Evolutionary conservation across 345 rosid species (phyloP).

Genomic region (Brassica napus): DNA sequence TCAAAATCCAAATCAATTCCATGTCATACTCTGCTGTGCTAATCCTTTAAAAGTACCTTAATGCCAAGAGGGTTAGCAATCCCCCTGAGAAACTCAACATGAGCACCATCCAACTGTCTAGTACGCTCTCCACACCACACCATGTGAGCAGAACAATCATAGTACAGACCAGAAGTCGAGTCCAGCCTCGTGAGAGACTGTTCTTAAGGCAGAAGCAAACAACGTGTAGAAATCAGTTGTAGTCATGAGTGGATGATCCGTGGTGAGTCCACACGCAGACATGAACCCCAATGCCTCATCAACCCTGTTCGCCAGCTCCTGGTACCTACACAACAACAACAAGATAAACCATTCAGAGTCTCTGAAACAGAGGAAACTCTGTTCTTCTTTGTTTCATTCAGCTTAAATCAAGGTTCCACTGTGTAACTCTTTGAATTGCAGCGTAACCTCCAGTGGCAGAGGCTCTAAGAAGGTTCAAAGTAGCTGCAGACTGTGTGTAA

Average conservation of each 20-base stretch:
- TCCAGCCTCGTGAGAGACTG: conserved; percentile 59
- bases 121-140: conserved; percentile 70
- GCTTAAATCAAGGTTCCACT: conserved; percentile 59
- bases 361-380: neutral
- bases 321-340: conserved; percentile 41
- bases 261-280: conserved; percentile 62
- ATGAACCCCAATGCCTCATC: conserved; percentile 73
- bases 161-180: conserved; percentile 50
- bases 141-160: conserved; percentile 53
- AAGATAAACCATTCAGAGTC: neutral
- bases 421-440: neutral
- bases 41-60: conserved; percentile 33
- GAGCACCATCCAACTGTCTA: conserved; percentile 64
- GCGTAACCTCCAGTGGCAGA: conserved; percentile 51
- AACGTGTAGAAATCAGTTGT: conserved; percentile 71
- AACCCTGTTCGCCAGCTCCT: conserved; percentile 54
- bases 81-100: conserved; percentile 62
- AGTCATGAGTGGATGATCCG: conserved; percentile 60
- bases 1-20: neutral
- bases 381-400: neutral
- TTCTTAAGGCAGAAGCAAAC: conserved; percentile 64
- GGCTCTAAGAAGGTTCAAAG: conserved; percentile 68
- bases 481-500: conserved; percentile 57
- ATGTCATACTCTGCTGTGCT: too few relatives aligned
- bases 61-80: conserved; percentile 63